Base-by-base conservation (phyloP, 2,329 filamentous ascomycete species). In the Scedosporium aurantiacum region DNA sequence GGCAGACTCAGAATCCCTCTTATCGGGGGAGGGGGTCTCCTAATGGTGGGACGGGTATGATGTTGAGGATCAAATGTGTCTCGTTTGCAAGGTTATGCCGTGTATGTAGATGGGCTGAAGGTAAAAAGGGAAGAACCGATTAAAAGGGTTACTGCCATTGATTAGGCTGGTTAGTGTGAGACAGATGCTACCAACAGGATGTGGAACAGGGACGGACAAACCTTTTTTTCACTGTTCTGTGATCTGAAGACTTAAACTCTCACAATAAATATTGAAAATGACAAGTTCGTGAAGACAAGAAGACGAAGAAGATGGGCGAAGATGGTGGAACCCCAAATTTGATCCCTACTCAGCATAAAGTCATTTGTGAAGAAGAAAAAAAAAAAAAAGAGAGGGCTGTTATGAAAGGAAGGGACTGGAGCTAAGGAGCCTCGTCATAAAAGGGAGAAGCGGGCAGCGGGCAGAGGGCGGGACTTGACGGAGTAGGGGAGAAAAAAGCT, bases 51-150 rank as follows among this genome's bases (percentile, higher is more conserved):
- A 54, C 58, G 18, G 45, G 57, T 52, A n/a, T 47, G 27, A n/a
- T 54, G 45, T 60, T 47, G 45, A 27, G 41, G 57, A 52, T 37
- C 32, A 37, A 37, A 37, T 37, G 32, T 37, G 47, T 45, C 27
- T 56, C 59, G 59, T 21, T 60, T 60, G 47, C 59, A 56, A 56
- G 58, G 59, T 60, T 60, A 60, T 56, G 59, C 47, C 32, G 47
- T 43, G 47, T 60, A 56, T 56, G 12, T 45, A 50, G 37, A 60
- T 60, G 45, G 28, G 57, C 16, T 6, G 21, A 58, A 16, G 32
- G 56, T 21, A 16, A 58, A 58, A 58, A 58, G 41, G 18, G 21
- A 58, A 58, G 28, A 41, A 25, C n/a, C 18, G 40, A 54, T 54
- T 54, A 54, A 54, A 54, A 54, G 23, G 50, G 50, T 54, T 54